phyloP scores from a whole-genome alignment of 2,329 filamentous ascomycete species.

The Orbilia javanica region DNA sequence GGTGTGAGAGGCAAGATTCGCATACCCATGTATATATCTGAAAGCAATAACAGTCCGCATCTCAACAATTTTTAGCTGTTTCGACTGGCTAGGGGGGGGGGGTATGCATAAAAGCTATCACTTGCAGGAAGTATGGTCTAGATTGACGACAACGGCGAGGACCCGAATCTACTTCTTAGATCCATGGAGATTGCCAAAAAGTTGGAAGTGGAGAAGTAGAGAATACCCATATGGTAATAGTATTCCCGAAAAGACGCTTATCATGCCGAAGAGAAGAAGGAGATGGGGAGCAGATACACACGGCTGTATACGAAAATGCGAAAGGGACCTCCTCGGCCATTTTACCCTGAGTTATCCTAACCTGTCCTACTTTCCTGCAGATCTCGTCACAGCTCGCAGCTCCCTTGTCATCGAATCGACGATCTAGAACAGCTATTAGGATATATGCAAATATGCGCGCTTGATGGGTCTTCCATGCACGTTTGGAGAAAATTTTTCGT shows the following conservation, averaged over 20 bases:
- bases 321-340: conserved; percentile 9
- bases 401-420: not conserved
- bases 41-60: conserved; percentile 23
- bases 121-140: conserved; percentile 18
- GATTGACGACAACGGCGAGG: conserved; percentile 16
- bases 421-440: conserved; percentile 7
- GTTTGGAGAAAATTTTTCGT: conserved; percentile 1
- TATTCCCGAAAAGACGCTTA: conserved; percentile 14
- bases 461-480: conserved; percentile 17
- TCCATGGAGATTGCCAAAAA: not conserved
- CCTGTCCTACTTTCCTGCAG: not conserved
- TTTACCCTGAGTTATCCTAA: conserved; percentile 21
- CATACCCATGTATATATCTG: conserved; percentile 42
- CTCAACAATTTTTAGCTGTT: conserved; percentile 29
- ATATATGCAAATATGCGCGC: conserved; percentile 7
- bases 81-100: conserved; percentile 7
- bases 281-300: not conserved
- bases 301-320: conserved; percentile 11
- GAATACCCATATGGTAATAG: not conserved
- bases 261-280: conserved; percentile 10
- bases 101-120: conserved; percentile 14
- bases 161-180: conserved; percentile 17
- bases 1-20: conserved; percentile 10
- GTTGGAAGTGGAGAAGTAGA: not conserved
- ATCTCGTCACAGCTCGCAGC: not conserved